Evolutionary conservation across 805 yeast genomes (phyloP).

Genomic region (Cyberlindnera sargentensis): DNA sequence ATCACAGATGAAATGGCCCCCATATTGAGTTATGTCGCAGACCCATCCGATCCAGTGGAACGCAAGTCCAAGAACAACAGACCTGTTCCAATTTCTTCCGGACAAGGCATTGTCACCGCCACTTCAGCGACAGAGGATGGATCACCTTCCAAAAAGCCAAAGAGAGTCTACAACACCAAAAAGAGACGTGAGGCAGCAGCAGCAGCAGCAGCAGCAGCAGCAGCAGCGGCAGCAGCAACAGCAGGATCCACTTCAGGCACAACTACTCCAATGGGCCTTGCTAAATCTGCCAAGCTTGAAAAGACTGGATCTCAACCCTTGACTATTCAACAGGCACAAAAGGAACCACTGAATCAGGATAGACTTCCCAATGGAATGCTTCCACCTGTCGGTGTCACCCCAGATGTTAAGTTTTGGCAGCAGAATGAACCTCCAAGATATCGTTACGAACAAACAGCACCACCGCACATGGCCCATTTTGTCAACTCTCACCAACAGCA

Average conservation of each 20-base stretch:
- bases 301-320: too few species aligned
- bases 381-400: not conserved
- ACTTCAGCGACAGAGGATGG: slow-evolving; percentile 6
- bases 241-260: slow-evolving; percentile 7
- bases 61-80: slow-evolving; percentile 28
- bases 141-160: slow-evolving; percentile 17
- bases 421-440: slow-evolving; percentile 2
- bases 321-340: too few species aligned
- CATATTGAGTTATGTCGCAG: slow-evolving; percentile 48
- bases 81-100: not conserved
- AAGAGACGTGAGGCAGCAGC: slow-evolving; percentile 22
- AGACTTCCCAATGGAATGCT: not conserved
- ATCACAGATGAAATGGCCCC: slow-evolving; percentile 44
- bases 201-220: slow-evolving; percentile 12
- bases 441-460: not conserved
- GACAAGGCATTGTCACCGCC: not conserved
- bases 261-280: not conserved
- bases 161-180: slow-evolving; percentile 18
- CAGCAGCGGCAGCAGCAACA: slow-evolving; percentile 1
- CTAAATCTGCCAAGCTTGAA: too few species aligned
- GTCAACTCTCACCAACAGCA: slow-evolving; percentile 5
- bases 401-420: slow-evolving; percentile 8
- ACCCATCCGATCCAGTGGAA: slow-evolving; percentile 37
- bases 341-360: too few species aligned
- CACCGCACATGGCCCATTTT: not conserved